Evolutionary conservation across 495 filamentous ascomycete genomes (phyloP), one percentile per base, ranked within the genome.

Genomic region (Xylaria nigripes): DNA sequence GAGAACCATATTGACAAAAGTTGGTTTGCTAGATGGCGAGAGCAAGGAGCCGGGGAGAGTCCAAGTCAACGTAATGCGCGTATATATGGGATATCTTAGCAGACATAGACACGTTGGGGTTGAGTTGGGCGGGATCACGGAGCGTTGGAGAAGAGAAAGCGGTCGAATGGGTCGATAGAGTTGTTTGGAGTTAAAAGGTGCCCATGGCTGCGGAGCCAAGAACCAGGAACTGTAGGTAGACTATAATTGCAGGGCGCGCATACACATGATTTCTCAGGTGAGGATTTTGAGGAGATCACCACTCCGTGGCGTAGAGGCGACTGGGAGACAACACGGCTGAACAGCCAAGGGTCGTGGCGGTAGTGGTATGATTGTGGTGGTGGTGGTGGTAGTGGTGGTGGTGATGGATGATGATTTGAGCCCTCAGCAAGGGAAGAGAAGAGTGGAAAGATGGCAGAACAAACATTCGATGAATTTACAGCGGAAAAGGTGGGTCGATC

Each of bases 1-100:
- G 66, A 77, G 75, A 48, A 77, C 75, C 75, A 77, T 77, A 9
- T 59, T 71, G 60, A 29, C 40, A 38, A 32, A 41, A 27, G 24
- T 32, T 29, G 32, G 32, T 8, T 25, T 36, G 41, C 24, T 19
- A 18, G 29, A 32, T n/a, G 30, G 16, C 27, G 45, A 24, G 4
- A 34, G n/a, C 41, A 27, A 44, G 27, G 25, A 54, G 10, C 19
- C 1, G 38, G 16, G 5, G 13, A 19, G 36, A 29, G 9, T 45
- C 21, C 19, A 40, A 13, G 13, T 18, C 19, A 49, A 22, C 12
- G 36, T 2, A 40, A 19, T 13, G 15, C n/a, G 36, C 15, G 36
- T 40, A 19, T 16, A 29, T 1, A 34, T 8, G 19, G 32, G 15
- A 25, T 24, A 42, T 32, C 36, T 32, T 12, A 48, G 45, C 9